Evolutionary conservation across 768 basidiomycete genomes (phyloP).

Genomic region (Trametes coccinea): DNA sequence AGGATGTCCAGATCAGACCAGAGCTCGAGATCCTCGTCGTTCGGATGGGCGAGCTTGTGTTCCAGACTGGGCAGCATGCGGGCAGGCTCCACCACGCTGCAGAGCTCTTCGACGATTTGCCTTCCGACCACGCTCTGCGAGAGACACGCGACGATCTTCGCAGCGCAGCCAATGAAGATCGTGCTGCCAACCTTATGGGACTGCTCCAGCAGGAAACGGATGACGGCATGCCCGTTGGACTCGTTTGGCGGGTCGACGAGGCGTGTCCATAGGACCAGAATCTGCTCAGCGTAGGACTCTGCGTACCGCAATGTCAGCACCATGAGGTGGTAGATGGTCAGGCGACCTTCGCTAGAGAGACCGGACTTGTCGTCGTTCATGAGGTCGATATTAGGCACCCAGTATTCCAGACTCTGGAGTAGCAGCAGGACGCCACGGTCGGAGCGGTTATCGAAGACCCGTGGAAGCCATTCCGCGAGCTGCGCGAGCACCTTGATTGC

Average conservation of each 20-base stretch:
- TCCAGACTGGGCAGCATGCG: slow-evolving; percentile 81
- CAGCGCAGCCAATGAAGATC: slow-evolving; percentile 75
- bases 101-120: slow-evolving; percentile 80
- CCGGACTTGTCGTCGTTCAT: slow-evolving; percentile 57
- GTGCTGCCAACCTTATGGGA: slow-evolving; percentile 80
- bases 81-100: slow-evolving; percentile 78
- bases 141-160: slow-evolving; percentile 80
- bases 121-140: slow-evolving; percentile 74
- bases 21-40: slow-evolving; percentile 66
- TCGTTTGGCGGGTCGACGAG: slow-evolving; percentile 72
- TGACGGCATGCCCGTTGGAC: slow-evolving; percentile 74
- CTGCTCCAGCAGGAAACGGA: slow-evolving; percentile 85
- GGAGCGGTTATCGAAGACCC: slow-evolving; percentile 51
- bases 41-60: slow-evolving; percentile 63
- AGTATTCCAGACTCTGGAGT: slow-evolving; percentile 79
- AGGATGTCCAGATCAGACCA: slow-evolving; percentile 80
- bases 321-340: slow-evolving; percentile 77
- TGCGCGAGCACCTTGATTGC: slow-evolving; percentile 67
- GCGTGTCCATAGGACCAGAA: slow-evolving; percentile 76
- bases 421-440: slow-evolving; percentile 56
- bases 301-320: slow-evolving; percentile 78
- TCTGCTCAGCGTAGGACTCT: slow-evolving; percentile 74
- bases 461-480: slow-evolving; percentile 71
- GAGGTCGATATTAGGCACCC: slow-evolving; percentile 78
- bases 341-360: slow-evolving; percentile 58